Percentiles rank a stretch among this genome's conserved stretches.
phyloP scores from a whole-genome alignment of 2,329 filamentous ascomycete species.

The Fusarium annulatum region DNA sequence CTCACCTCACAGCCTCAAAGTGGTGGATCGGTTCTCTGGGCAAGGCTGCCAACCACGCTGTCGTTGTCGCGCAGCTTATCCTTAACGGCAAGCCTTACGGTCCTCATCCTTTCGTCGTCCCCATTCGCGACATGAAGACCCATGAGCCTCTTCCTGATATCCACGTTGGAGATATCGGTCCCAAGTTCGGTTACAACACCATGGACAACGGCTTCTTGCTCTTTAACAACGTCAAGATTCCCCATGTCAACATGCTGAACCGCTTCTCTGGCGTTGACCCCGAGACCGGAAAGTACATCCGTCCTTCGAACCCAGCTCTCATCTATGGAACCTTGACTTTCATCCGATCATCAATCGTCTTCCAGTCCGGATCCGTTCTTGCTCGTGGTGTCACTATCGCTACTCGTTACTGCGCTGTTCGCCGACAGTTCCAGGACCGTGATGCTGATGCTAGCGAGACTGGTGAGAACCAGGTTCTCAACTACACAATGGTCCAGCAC shows the following conservation, averaged over 20 bases:
- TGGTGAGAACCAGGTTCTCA: constrained; percentile 79
- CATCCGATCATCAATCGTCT: constrained; percentile 78
- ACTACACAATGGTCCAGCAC: constrained; percentile 85
- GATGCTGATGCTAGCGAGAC: constrained; percentile 68
- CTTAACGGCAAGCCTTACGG: constrained; percentile 76
- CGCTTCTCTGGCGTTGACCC: constrained; percentile 77
- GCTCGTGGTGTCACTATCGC: constrained; percentile 83
- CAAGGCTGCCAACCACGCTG: constrained; percentile 79
- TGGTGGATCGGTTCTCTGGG: constrained; percentile 89
- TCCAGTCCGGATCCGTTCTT: constrained; percentile 77
- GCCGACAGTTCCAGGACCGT: constrained; percentile 81
- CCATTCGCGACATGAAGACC: constrained; percentile 76
- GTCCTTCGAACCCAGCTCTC: constrained; percentile 73
- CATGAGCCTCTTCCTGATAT: constrained; percentile 76
- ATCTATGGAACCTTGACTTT: constrained; percentile 82
- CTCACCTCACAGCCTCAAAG: constrained; percentile 79
- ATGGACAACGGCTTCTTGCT: constrained; percentile 87
- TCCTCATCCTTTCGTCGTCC: constrained; percentile 82
- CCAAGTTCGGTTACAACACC: constrained; percentile 82
- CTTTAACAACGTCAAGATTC: constrained; percentile 78
- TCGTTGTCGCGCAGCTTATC: constrained; percentile 82
- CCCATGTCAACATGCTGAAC: constrained; percentile 78
- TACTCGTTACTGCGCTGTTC: constrained; percentile 77
- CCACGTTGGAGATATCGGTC: constrained; percentile 83
- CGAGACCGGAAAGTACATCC: constrained; percentile 73